phyloP scores from a whole-genome alignment of 371 early-diverging fungal genomes.

The Mucor lusitanicus region DNA sequence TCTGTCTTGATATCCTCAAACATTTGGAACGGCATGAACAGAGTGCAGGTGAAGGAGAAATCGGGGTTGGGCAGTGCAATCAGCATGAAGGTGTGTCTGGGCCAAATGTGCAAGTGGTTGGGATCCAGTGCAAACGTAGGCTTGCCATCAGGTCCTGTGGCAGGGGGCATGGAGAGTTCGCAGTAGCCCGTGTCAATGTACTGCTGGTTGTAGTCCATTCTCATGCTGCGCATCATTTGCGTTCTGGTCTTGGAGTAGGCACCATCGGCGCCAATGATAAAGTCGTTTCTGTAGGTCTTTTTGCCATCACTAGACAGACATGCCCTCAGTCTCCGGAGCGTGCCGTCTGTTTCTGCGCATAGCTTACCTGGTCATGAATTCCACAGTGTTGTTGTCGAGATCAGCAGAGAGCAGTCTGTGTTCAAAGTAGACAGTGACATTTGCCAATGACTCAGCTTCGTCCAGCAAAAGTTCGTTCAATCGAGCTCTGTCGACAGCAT shows the following conservation, averaged over 20 bases:
- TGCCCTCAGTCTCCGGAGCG: not conserved
- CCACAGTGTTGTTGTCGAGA: constrained; percentile 56
- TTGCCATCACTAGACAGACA: not conserved
- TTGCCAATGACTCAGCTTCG: constrained; percentile 61
- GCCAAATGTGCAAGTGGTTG: constrained; percentile 97
- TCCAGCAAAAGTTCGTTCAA: constrained; percentile 83
- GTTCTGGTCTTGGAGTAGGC: constrained; percentile 82
- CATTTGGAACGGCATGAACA: constrained; percentile 91
- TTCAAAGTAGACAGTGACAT: constrained; percentile 73
- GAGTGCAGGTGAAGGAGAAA: constrained; percentile 92
- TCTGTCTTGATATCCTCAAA: constrained; percentile 80
- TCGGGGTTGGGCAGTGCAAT: constrained; percentile 95
- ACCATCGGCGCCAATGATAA: constrained; percentile 96
- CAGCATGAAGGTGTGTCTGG: constrained; percentile 92
- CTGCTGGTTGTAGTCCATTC: constrained; percentile 82
- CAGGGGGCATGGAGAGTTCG: constrained; percentile 83
- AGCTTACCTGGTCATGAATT: constrained; percentile 36
- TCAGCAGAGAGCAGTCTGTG: constrained; percentile 62
- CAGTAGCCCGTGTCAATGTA: constrained; percentile 93
- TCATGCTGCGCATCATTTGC: constrained; percentile 72
- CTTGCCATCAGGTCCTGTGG: constrained; percentile 43
- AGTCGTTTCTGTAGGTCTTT: constrained; percentile 54
- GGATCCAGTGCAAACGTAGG: constrained; percentile 82
- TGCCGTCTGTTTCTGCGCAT: not conserved
- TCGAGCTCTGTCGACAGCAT: constrained; percentile 88